These are phyloP conservation scores for Papiliotrema flavescens DNA, from an alignment of 1,284 basidiomycete genomes.

Conservation along the genomic window DNA sequence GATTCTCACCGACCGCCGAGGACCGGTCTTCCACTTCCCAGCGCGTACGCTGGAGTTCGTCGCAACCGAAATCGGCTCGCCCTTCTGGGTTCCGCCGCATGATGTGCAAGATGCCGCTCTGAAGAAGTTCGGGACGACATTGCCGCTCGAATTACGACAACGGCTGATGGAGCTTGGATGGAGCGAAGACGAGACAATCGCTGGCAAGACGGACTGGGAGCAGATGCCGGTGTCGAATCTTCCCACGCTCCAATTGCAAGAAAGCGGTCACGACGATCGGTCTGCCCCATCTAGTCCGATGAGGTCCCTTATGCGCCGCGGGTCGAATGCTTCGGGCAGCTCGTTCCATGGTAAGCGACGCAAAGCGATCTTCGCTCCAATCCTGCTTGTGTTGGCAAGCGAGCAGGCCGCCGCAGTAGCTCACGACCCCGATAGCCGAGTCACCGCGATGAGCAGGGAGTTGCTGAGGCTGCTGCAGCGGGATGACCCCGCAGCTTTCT, in stretches of 20 bases:
- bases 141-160: conserved; percentile 40
- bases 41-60: conserved; percentile 35
- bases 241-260: conserved; percentile 17
- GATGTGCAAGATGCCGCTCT: conserved; percentile 39
- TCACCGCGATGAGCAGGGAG: conserved; percentile 59
- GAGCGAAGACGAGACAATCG: conserved; percentile 31
- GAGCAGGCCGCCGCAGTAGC: conserved; percentile 49
- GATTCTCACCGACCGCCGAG: conserved; percentile 30
- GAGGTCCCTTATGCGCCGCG: conserved; percentile 12
- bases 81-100: conserved; percentile 32
- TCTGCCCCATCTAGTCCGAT: conserved; percentile 8
- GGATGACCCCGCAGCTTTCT: conserved; percentile 64
- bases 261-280: neutral
- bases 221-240: conserved; percentile 33
- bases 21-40: conserved; percentile 35
- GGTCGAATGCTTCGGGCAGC: conserved; percentile 19
- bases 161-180: conserved; percentile 43
- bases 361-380: conserved; percentile 32
- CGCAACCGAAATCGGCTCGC: conserved; percentile 37
- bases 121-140: conserved; percentile 33
- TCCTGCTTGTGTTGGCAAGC: conserved; percentile 18
- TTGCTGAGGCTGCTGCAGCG: conserved; percentile 66
- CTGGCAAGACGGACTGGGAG: conserved; percentile 31
- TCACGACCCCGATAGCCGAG: conserved; percentile 56
- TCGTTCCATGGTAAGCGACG: conserved; percentile 13